Percentiles rank a stretch among this genome's conserved stretches.
phyloP scores from a whole-genome alignment of 352 stramenopile genomes.

The Phytophthora chlamydospora region DNA sequence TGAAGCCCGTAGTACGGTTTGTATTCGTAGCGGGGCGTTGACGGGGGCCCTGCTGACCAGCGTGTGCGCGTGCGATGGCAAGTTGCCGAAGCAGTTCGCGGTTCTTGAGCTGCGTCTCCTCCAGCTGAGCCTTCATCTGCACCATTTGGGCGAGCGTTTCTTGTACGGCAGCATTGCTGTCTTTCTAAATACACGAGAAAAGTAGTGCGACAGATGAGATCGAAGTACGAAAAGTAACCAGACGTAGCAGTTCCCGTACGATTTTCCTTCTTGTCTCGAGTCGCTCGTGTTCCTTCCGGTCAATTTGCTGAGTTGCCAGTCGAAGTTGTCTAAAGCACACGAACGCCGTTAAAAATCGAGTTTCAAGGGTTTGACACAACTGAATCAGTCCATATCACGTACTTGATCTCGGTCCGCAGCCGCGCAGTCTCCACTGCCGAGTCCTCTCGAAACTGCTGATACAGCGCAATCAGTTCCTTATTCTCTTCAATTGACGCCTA shows the following conservation, averaged over 20 bases:
- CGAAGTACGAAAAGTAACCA: background rate
- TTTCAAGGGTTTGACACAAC: background rate
- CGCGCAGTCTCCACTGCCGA: constrained; percentile 52
- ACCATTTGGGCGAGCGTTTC: constrained; percentile 66
- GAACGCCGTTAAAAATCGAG: background rate
- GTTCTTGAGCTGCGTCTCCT: constrained; percentile 78
- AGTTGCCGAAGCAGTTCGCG: constrained; percentile 76
- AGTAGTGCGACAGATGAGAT: background rate
- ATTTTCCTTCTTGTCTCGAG: constrained; percentile 46
- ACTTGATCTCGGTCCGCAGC: constrained; percentile 68
- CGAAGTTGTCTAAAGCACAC: constrained; percentile 25
- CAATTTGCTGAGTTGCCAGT: constrained; percentile 25
- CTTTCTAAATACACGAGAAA: constrained; percentile 39
- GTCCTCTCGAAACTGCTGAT: constrained; percentile 71
- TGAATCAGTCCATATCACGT: background rate
- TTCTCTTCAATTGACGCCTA: constrained; percentile 72
- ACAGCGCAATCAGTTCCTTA: constrained; percentile 77
- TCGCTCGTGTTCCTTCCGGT: constrained; percentile 40
- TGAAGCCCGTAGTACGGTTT: constrained; percentile 21
- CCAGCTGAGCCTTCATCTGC: constrained; percentile 60
- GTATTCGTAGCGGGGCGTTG: constrained; percentile 18
- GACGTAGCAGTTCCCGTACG: constrained; percentile 17
- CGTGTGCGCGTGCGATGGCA: constrained; percentile 62
- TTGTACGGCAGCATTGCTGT: constrained; percentile 55
- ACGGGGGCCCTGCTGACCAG: constrained; percentile 16